A percentile compares a stretch with the other conserved stretches of the same genome.
Evolutionary conservation across 2,329 filamentous ascomycete genomes (phyloP).

Genomic region (Monilinia fructigena): DNA sequence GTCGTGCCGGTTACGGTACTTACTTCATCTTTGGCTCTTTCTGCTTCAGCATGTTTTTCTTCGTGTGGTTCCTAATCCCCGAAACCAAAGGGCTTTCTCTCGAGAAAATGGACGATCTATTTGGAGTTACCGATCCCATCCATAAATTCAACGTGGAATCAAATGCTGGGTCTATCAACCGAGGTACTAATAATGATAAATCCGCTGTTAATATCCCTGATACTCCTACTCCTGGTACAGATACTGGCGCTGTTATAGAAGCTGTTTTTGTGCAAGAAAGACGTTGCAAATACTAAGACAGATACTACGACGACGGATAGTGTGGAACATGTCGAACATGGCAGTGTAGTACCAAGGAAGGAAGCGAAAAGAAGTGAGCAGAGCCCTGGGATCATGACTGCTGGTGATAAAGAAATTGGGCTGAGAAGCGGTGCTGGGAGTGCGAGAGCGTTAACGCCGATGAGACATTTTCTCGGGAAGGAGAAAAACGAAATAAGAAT

Average conservation of each 20-base stretch:
- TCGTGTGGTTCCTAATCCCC: conserved; percentile 46
- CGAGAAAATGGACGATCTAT: conserved; percentile 45
- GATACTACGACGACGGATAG: neutral
- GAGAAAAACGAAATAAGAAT: neutral
- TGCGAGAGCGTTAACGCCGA: neutral
- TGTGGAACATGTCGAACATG: neutral
- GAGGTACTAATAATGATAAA: neutral
- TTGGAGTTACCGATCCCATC: conserved; percentile 14
- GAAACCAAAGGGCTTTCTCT: conserved; percentile 67
- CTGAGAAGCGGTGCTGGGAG: neutral
- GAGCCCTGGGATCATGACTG: neutral
- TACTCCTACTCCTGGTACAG: neutral
- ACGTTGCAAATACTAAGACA: neutral
- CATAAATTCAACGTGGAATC: conserved; percentile 18
- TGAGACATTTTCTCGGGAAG: neutral
- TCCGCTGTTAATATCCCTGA: neutral
- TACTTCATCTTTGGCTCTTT: conserved; percentile 66
- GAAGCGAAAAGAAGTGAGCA: neutral
- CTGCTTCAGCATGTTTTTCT: conserved; percentile 56
- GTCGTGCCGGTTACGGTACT: conserved; percentile 49
- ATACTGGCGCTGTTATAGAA: neutral
- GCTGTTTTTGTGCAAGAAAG: neutral
- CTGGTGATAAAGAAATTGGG: neutral
- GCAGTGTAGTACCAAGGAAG: neutral
- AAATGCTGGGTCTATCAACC: neutral